These are phyloP conservation scores for Magnaporthiopsis rhizophila DNA, from an alignment of 2,329 filamentous ascomycete species.

Conservation along the genomic window DNA sequence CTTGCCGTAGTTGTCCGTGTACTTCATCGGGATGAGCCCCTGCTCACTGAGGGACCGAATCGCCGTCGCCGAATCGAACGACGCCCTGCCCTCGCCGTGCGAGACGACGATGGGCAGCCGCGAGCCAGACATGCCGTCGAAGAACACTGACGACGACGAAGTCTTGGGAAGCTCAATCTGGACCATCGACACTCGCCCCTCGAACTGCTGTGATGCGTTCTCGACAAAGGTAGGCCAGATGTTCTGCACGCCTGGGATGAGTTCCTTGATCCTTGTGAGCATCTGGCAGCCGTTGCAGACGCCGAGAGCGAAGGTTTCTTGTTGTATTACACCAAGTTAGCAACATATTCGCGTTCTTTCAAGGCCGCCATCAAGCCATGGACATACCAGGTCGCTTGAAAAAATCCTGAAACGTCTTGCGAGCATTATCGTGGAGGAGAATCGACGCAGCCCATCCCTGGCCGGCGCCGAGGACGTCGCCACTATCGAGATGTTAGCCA, in stretches of 20 bases:
- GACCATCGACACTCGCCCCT: constrained; percentile 78
- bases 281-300: constrained; percentile 99
- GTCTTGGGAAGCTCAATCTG: constrained; percentile 55
- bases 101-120: constrained; percentile 79
- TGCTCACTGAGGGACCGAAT: constrained; percentile 50
- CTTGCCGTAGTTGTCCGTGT: constrained; percentile 72
- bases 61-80: constrained; percentile 47
- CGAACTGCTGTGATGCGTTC: constrained; percentile 83
- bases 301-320: constrained; percentile 82
- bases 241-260: constrained; percentile 74
- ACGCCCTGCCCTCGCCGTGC: constrained; percentile 83
- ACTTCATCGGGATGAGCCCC: constrained; percentile 70
- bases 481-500: constrained; percentile 5
- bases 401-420: constrained; percentile 74
- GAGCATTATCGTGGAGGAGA: constrained; percentile 68
- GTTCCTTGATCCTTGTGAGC: constrained; percentile 70
- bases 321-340: background rate
- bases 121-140: constrained; percentile 79
- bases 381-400: constrained; percentile 56
- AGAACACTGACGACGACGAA: constrained; percentile 65
- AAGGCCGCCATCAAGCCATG: background rate
- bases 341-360: background rate
- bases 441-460: constrained; percentile 95
- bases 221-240: constrained; percentile 78
- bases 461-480: constrained; percentile 76